Evolutionary conservation across 164 flowering plant genomes (phyloP), one percentile per base, ranked within the genome.

Genomic region (Protea cynaroides): DNA sequence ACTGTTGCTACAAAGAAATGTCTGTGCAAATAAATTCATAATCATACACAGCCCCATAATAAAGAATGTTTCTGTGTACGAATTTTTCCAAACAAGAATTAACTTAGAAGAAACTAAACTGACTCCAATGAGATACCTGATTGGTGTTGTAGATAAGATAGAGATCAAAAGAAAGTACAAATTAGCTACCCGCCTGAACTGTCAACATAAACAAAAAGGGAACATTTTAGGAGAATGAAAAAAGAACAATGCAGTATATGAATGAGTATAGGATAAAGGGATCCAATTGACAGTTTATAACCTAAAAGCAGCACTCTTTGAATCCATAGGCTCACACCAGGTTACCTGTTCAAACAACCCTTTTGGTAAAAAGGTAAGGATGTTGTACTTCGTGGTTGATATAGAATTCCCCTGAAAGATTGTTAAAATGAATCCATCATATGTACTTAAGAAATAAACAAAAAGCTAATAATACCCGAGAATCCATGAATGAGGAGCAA

Each of bases 131-230:
- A 66, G 69, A 70, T 82, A 89, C 99, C 99, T 94, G 66, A 88
- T 80, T 34, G 96, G 96, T 38, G 99, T 94, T 38, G 87, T 83
- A 29, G 99, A 94, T 61, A 94, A 82, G 68, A 89, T 88, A 63
- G 99, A 94, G 75, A 94, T 92, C 75, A 81, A 81, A 54, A 94
- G 96, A 78, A 94, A 94, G 84, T 94, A 94, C 18, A 86, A 74
- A 67, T 94, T 91, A 65, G 99, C 99, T 66, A 94, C 96, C 76
- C 97, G 90, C 79, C 96, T 94, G 81, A 94, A 91, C 99, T 94
- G 99, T 80, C 84, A 83, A 63, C 38, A 43, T 40, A 71, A 40
- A 68, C 65, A 11, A 69, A 49, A 69, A 6, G 63, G 44, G 59
- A 24, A 56, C 61, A 52, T 69, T 64, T 80, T 61, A 59, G 71